Conservation (phyloP, 495 filamentous ascomycete species). For the Penicillium canariense region DNA sequence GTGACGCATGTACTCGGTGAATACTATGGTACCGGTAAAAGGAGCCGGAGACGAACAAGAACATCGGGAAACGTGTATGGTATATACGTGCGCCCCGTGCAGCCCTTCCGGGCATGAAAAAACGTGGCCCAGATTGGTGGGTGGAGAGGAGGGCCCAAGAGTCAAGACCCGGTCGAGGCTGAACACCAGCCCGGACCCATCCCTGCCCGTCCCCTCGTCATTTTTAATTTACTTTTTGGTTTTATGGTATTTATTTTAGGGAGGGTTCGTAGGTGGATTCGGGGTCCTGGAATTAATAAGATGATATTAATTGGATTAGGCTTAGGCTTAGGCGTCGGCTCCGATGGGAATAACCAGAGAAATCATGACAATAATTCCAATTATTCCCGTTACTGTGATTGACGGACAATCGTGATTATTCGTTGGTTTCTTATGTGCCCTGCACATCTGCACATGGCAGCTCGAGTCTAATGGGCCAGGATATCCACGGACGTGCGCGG, state of each 20-base stretch:
- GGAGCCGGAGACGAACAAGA: too few relatives aligned
- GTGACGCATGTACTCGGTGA: too few relatives aligned
- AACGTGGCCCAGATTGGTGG: slow-evolving; percentile 23
- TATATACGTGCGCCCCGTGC: neutral
- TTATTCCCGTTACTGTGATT: too few relatives aligned
- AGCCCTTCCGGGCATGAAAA: slow-evolving; percentile 6
- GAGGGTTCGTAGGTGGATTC: neutral
- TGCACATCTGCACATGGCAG: too few relatives aligned
- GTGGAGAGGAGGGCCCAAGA: neutral
- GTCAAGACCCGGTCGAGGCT: slow-evolving; percentile 15
- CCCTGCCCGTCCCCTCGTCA: slow-evolving; percentile 14
- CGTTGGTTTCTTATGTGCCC: too few relatives aligned
- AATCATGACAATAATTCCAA: too few relatives aligned
- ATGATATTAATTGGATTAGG: too few relatives aligned
- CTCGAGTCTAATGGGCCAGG: slow-evolving; percentile 17
- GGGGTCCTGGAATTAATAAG: too few relatives aligned
- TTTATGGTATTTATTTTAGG: neutral
- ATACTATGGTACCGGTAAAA: too few relatives aligned
- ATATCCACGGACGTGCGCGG: slow-evolving; percentile 26
- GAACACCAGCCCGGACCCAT: slow-evolving; percentile 15
- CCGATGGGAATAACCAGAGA: too few relatives aligned
- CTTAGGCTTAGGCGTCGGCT: neutral
- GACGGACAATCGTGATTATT: too few relatives aligned
- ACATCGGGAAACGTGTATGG: too few relatives aligned
- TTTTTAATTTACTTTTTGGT: neutral